Conservation (phyloP, 169 alveolate genomes). For the Eimeria brunetti region DNA sequence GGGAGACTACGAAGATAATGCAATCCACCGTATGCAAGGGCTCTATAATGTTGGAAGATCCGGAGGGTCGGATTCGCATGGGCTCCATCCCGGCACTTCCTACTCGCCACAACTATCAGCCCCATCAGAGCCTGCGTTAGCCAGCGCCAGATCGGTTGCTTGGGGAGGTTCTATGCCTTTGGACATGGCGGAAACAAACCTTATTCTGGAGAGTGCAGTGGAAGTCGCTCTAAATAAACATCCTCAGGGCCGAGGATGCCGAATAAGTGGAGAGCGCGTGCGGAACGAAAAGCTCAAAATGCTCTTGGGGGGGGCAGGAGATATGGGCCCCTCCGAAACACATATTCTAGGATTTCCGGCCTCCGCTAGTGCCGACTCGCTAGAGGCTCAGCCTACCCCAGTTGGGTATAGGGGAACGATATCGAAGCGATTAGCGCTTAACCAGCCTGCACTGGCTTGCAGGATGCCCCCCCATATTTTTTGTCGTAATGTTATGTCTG, state of each 20-base stretch:
- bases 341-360: background rate
- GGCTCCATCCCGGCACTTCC: background rate
- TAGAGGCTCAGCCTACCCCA: background rate
- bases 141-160: background rate
- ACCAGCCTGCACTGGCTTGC: constrained; percentile 44
- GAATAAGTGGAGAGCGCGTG: background rate
- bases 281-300: constrained; percentile 24
- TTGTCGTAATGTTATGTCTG: constrained; percentile 64
- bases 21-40: background rate
- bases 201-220: constrained; percentile 38
- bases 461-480: constrained; percentile 48
- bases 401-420: background rate
- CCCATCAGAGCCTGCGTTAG: constrained; percentile 13
- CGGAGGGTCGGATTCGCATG: background rate
- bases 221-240: constrained; percentile 31
- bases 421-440: constrained; percentile 65
- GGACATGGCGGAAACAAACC: constrained; percentile 10
- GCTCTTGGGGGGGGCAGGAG: constrained; percentile 31
- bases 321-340: background rate
- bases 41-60: background rate
- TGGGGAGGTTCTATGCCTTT: background rate
- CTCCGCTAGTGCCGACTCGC: background rate
- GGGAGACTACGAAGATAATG: background rate
- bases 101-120: background rate
- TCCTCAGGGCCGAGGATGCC: background rate